Percentiles rank a stretch among this genome's conserved stretches.
Evolutionary conservation across 139 green algal genomes (phyloP).

Genomic region (Penium margaritaceum): DNA sequence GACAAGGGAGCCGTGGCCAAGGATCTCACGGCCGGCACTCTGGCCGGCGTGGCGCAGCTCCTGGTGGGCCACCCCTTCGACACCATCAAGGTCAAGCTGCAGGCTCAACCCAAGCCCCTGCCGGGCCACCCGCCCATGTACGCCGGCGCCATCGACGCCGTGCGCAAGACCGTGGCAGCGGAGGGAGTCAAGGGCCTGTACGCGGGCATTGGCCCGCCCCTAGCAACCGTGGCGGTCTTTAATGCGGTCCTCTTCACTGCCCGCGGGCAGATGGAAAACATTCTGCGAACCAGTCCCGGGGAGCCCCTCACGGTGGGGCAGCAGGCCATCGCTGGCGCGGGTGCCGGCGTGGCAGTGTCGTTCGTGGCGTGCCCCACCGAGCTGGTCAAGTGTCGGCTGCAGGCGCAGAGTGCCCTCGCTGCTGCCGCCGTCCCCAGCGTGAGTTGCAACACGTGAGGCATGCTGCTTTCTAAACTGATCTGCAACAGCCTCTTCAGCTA

Average conservation of each 20-base stretch:
- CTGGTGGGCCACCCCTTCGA: constrained; percentile 64
- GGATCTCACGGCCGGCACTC: constrained; percentile 53
- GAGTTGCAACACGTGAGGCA: no score
- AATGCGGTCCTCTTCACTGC: constrained; percentile 70
- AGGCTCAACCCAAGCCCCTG: constrained; percentile 53
- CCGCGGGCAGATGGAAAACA: constrained; percentile 58
- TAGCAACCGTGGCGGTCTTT: constrained; percentile 71
- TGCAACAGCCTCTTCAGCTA: no score
- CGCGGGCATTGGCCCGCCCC: constrained; percentile 62
- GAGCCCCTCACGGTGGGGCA: constrained; percentile 52
- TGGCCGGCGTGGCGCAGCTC: constrained; percentile 54
- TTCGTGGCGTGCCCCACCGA: constrained; percentile 73
- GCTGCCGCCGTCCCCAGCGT: not conserved
- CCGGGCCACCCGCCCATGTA: constrained; percentile 39
- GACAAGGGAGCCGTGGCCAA: constrained; percentile 28
- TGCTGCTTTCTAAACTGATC: no score
- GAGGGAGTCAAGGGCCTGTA: constrained; percentile 63
- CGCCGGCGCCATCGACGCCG: constrained; percentile 41
- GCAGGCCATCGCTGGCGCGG: constrained; percentile 51
- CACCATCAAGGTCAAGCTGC: constrained; percentile 61
- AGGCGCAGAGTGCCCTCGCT: constrained; percentile 53
- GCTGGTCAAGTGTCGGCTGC: constrained; percentile 75
- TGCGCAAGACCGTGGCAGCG: constrained; percentile 53
- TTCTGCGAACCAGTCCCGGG: constrained; percentile 46
- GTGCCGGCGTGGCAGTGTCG: constrained; percentile 59